A percentile compares a stretch with the other conserved stretches of the same genome.
Conservation (phyloP, 2,329 filamentous ascomycete genomes). For the Dactylellina haptotyla region DNA sequence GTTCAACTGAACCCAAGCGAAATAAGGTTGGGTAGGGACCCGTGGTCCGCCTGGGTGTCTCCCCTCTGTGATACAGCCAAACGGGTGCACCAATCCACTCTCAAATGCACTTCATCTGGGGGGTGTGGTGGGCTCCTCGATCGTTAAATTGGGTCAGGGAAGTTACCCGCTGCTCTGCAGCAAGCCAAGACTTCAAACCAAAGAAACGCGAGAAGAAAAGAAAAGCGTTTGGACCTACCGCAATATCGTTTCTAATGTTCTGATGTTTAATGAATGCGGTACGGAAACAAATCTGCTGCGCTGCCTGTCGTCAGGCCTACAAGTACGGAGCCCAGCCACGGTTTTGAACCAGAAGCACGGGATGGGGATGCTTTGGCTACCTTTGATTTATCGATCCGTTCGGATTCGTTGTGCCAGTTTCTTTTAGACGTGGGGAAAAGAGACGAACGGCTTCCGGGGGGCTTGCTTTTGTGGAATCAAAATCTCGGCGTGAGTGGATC, state of each 20-base stretch:
- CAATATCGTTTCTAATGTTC: not conserved
- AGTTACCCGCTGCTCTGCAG: conserved; percentile 48
- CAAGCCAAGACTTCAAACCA: conserved; percentile 22
- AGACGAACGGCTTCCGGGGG: not conserved
- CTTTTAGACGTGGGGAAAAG: not conserved
- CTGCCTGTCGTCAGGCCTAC: too few species aligned
- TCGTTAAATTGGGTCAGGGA: conserved; percentile 50
- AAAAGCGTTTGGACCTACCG: conserved; percentile 38
- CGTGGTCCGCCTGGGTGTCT: conserved; percentile 30
- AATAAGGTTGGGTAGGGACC: conserved; percentile 54
- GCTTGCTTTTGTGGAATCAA: not conserved
- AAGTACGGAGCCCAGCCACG: conserved; percentile 25
- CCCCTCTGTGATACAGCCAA: conserved; percentile 35
- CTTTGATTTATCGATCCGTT: conserved; percentile 34
- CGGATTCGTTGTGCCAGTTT: conserved; percentile 15
- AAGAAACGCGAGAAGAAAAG: not conserved
- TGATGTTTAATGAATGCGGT: not conserved
- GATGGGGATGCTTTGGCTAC: conserved; percentile 41
- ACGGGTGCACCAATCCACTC: too few species aligned
- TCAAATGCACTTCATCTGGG: not conserved
- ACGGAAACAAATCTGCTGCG: too few species aligned
- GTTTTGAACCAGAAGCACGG: conserved; percentile 36
- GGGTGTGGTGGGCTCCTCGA: conserved; percentile 27
- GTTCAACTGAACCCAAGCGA: conserved; percentile 51
- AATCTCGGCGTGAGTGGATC: too few species aligned